A percentile compares a stretch with the other conserved stretches of the same genome.
These are phyloP conservation scores for Sclerotinia spermophila DNA, from an alignment of 2,329 filamentous ascomycete genomes.

Conservation along the genomic window DNA sequence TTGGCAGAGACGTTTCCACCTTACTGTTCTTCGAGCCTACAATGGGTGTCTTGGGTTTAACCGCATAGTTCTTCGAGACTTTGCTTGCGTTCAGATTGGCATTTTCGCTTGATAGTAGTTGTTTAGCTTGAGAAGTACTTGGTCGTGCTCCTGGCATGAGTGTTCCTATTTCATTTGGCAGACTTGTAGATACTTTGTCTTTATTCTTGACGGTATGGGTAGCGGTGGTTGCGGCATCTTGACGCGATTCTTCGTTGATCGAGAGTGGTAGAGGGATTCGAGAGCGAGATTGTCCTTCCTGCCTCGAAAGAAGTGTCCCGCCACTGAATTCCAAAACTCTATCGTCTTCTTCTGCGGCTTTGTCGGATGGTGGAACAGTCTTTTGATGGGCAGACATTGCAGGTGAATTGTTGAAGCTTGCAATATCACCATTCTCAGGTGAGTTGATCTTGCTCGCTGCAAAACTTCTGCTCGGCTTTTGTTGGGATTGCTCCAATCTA, in stretches of 20 bases:
- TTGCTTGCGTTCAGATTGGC: not conserved
- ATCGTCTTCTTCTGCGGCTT: not conserved
- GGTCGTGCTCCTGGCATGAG: not conserved
- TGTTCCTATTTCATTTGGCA: not conserved
- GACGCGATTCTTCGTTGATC: not conserved
- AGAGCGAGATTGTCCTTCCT: not conserved
- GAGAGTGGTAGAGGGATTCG: not conserved
- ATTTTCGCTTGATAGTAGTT: not conserved
- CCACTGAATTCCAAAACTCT: not conserved
- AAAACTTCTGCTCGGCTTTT: not conserved
- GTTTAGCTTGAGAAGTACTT: not conserved
- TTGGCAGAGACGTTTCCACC: not conserved
- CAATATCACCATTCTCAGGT: not conserved
- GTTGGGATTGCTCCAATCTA: not conserved
- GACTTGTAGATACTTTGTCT: not conserved
- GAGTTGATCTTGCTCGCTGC: not conserved
- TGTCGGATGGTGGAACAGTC: not conserved
- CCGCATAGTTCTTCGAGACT: not conserved
- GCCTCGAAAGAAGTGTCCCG: not conserved
- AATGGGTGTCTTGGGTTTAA: slow-evolving; percentile 6
- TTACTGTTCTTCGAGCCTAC: not conserved
- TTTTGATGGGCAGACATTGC: not conserved
- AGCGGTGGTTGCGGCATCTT: not conserved
- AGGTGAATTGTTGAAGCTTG: not conserved
- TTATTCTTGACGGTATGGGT: not conserved